A percentile compares a stretch with the other conserved stretches of the same genome.
These are phyloP conservation scores for Cyberlindnera euphorbiae DNA, from an alignment of 805 yeast genomes.

Conservation along the genomic window DNA sequence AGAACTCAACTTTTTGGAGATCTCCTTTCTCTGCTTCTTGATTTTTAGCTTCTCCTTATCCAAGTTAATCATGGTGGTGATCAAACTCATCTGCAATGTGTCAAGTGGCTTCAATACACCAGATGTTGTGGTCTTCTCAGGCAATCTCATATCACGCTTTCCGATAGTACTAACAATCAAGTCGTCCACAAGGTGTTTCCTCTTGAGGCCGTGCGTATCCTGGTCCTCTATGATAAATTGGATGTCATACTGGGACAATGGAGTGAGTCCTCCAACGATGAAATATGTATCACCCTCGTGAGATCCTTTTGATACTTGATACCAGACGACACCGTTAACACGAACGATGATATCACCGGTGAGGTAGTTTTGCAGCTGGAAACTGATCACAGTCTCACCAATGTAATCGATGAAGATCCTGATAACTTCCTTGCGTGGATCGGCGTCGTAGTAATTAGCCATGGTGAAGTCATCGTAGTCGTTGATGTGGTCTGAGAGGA, in stretches of 20 bases:
- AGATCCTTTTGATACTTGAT: conserved; percentile 52
- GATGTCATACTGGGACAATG: conserved; percentile 59
- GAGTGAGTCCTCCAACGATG: conserved; percentile 62
- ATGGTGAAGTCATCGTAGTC: conserved; percentile 27
- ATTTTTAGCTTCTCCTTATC: conserved; percentile 52
- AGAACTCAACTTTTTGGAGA: conserved; percentile 46
- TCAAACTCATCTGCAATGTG: conserved; percentile 60
- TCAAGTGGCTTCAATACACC: conserved; percentile 51
- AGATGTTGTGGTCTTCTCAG: conserved; percentile 28
- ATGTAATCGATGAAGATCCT: conserved; percentile 43
- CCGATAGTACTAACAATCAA: conserved; percentile 34
- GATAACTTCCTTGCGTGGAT: conserved; percentile 27
- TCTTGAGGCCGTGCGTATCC: conserved; percentile 23
- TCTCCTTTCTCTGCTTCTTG: conserved; percentile 54
- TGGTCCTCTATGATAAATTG: conserved; percentile 35
- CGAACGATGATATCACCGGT: conserved; percentile 39
- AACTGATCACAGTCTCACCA: conserved; percentile 47
- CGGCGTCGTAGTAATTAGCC: conserved; percentile 25
- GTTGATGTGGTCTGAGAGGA: conserved; percentile 21
- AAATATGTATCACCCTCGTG: conserved; percentile 43
- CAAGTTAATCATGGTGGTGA: conserved; percentile 57
- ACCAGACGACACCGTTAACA: conserved; percentile 69
- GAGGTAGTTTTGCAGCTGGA: conserved; percentile 42
- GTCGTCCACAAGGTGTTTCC: conserved; percentile 34
- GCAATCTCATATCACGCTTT: conserved; percentile 17